A percentile compares a stretch with the other conserved stretches of the same genome.
Evolutionary conservation across 306 rosid species (phyloP).

Genomic region (Prosopis cineraria): DNA sequence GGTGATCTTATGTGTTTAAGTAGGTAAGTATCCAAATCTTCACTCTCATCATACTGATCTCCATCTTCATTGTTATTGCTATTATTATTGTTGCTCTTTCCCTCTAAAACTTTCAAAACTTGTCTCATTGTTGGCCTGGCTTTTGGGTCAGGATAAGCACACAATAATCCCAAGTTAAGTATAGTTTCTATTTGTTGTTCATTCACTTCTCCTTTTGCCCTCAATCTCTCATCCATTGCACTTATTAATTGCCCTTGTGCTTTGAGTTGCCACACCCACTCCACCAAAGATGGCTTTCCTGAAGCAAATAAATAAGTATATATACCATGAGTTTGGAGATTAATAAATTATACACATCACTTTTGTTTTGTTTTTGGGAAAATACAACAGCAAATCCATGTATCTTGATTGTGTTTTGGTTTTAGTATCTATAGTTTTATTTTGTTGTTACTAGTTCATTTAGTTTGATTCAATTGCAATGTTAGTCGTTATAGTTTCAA

Average conservation of each 20-base stretch:
- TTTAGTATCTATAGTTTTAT: too few species aligned
- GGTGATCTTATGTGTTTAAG: slow-evolving; percentile 47
- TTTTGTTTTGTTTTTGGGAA: too few species aligned
- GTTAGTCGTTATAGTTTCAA: too few species aligned
- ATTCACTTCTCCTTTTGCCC: slow-evolving; percentile 42
- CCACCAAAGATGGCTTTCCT: slow-evolving; percentile 53
- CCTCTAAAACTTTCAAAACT: slow-evolving; percentile 66
- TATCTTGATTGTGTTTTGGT: too few species aligned
- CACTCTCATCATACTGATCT: slow-evolving; percentile 47
- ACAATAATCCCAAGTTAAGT: slow-evolving; percentile 75
- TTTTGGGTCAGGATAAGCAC: slow-evolving; percentile 70
- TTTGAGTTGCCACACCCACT: slow-evolving; percentile 63
- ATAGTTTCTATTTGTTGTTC: slow-evolving; percentile 60
- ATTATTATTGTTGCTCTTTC: slow-evolving; percentile 28
- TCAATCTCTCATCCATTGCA: slow-evolving; percentile 64
- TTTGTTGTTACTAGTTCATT: too few species aligned
- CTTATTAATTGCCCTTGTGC: slow-evolving; percentile 46
- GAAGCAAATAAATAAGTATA: neutral
- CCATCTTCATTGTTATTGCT: slow-evolving; percentile 6
- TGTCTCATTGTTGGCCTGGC: slow-evolving; percentile 82
- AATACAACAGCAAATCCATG: too few species aligned
- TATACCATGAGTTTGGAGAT: neutral
- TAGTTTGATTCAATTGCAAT: too few species aligned
- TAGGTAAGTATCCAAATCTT: slow-evolving; percentile 57
- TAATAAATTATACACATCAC: too few species aligned